phyloP scores from a whole-genome alignment of 768 basidiomycete species.

The Calocybe indica region DNA sequence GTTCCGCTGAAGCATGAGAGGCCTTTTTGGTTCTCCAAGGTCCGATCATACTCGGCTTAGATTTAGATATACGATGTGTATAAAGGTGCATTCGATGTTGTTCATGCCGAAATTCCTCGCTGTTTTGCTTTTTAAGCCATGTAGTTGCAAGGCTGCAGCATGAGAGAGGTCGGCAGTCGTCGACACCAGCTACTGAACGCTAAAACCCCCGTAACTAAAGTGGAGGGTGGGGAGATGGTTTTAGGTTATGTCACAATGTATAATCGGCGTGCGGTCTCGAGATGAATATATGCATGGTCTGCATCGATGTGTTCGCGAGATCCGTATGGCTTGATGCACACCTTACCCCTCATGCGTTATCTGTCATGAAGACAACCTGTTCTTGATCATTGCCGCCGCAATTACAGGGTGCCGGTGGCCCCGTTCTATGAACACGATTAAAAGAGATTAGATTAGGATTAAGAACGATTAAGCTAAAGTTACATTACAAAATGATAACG shows the following conservation, averaged over 20 bases:
- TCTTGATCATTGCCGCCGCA: too few relatives aligned
- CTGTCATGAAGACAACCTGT: too few relatives aligned
- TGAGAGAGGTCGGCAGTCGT: too few relatives aligned
- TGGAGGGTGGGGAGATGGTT: too few relatives aligned
- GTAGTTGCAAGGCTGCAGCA: too few relatives aligned
- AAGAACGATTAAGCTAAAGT: not conserved
- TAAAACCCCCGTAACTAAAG: too few relatives aligned
- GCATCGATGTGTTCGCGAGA: not conserved
- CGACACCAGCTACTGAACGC: too few relatives aligned
- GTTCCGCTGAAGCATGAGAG: conserved; percentile 77
- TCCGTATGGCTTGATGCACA: not conserved
- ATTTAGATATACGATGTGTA: too few relatives aligned
- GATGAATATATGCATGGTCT: not conserved
- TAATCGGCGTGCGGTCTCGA: not conserved
- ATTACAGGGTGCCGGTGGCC: too few relatives aligned
- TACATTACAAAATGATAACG: not conserved
- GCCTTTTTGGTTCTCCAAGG: conserved; percentile 94
- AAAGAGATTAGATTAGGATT: not conserved
- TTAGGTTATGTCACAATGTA: not conserved
- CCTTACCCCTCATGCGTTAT: not conserved
- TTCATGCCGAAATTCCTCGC: too few relatives aligned
- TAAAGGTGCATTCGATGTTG: too few relatives aligned
- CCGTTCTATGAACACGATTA: not conserved
- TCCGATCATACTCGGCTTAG: conserved; percentile 50
- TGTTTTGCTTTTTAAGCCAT: too few relatives aligned